Evolutionary conservation across 163 green algal genomes (phyloP), one percentile per base, ranked within the genome.

Genomic region (Scenedesmus sp.): DNA sequence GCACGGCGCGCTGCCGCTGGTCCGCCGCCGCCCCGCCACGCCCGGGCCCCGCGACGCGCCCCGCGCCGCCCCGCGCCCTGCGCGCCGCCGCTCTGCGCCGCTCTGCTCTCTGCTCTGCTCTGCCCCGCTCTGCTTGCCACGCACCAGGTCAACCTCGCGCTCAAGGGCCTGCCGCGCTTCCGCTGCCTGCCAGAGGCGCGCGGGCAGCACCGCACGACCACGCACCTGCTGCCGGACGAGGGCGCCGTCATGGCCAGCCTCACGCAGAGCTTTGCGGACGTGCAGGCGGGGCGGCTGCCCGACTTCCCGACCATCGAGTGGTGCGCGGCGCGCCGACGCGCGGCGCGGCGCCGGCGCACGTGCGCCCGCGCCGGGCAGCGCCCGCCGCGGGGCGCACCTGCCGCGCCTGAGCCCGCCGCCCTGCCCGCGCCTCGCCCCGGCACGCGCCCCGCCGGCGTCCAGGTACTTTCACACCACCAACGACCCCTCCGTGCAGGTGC

Each of bases 241-340:
- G 26, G 58, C 1, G 34, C 36, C 13, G 84, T 87, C 29, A 70
- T 86, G 44, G 33, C 66, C 13, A 22, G 42, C 28, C 47, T 89
- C 4, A 79, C 66, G 29, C 69, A 82, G 3, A 71, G 60, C 29
- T 86, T 84, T 66, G 60, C 17, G 17, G 80, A 87, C 62, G 85
- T 77, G 7, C 62, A 78, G 54, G 48, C 50, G 6, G 83, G 80
- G 18, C 29, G 70, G 53, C 75, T 92, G 33, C 85, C 87, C 0
- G 73, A 86, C 3, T 89, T 86, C 56, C 87, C 88, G 0, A 88
- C 85, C n/a, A 89, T 91, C 20, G 88, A 92, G 60, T 83, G 57
- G 60, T n/a, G 17, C 13, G 60, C 10, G 29, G 20, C 22, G 20
- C 22, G 26, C 54, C 11, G 15, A 11, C 11, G n/a, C 54, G 54